Percentiles rank a stretch among this genome's conserved stretches.
Evolutionary conservation across 1,284 basidiomycete species (phyloP).

Genomic region (Leccinum pachyderme): DNA sequence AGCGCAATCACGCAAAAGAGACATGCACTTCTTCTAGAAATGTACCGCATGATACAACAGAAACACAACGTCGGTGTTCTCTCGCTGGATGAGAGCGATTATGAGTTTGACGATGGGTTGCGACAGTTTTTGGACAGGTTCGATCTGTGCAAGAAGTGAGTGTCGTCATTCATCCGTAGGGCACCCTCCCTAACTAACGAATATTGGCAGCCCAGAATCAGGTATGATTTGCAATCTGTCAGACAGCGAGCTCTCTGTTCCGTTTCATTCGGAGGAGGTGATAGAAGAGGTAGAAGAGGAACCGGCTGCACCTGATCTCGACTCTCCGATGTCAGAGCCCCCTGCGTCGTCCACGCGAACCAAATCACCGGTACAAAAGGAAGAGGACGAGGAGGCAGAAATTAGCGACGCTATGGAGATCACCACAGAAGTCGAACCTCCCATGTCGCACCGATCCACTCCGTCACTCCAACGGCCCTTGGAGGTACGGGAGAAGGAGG

Average conservation of each 20-base stretch:
- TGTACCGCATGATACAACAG: conserved; percentile 60
- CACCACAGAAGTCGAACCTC: conserved; percentile 12
- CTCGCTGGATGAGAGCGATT: conserved; percentile 32
- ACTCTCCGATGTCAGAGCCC: conserved; percentile 36
- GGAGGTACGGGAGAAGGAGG: conserved; percentile 14
- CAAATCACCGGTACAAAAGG: conserved; percentile 23
- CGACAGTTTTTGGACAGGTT: conserved; percentile 52
- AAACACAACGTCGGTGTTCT: conserved; percentile 44
- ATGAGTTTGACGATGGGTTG: conserved; percentile 42
- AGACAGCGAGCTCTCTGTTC: conserved; percentile 29
- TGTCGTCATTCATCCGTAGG: background rate
- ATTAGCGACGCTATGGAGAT: conserved; percentile 15
- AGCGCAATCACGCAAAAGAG: conserved; percentile 57
- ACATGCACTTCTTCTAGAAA: conserved; percentile 64
- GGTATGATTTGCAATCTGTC: conserved; percentile 36
- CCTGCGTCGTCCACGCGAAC: conserved; percentile 25
- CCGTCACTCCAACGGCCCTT: conserved; percentile 13
- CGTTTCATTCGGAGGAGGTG: conserved; percentile 15
- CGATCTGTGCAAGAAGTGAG: conserved; percentile 46
- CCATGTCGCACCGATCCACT: conserved; percentile 14
- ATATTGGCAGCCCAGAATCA: conserved; percentile 36
- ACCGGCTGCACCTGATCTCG: conserved; percentile 20
- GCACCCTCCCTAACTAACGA: conserved; percentile 8
- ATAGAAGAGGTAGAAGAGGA: conserved; percentile 9
- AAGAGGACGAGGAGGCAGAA: conserved; percentile 29